Base-by-base conservation (phyloP, 345 rosid species). In the Abelmoschus esculentus region DNA sequence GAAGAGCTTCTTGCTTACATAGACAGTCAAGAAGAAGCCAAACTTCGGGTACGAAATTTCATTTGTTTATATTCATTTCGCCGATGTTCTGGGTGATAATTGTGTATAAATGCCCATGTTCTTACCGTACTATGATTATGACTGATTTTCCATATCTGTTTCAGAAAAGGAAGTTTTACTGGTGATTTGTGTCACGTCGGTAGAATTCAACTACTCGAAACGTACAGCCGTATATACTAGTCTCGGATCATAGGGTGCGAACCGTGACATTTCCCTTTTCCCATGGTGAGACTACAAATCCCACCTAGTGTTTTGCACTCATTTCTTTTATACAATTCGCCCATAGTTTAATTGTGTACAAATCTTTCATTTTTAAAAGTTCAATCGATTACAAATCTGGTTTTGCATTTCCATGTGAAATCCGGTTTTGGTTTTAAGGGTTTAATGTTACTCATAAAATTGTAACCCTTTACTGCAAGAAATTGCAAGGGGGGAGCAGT, bases 1-100 rank as follows among this genome's bases (percentile, higher is more conserved):
- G 99, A 96, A 75, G 99, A 95, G 61, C 79, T 95, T 72, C 93
- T 92, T n/a, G 98, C 96, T 2, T 95, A 90, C 76, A 89, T 95
- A 54, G 99, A 95, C 77, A 77, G 96, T 53, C 96, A 95, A 85
- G 90, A 84, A 78, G 87, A 81, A 60, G 89, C 92, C 72, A 84
- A 78, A 61, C 76, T 60, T 62, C 86, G 82, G 99, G 97, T 91
- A 78, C 7, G 82, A 61, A 55, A 40, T 65, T 28, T 59, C 6
- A 56, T 4, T 14, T 36, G 40, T 28, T 38, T 40, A 11, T 49
- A 18, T 32, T 26, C 3, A 0, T 10, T 13, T 13, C 32, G 32
- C 31, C 14, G 22, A 10, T 53, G 5, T 73, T 63, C 1, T 44
- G 1, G 12, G 13, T 55, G 13, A 29, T 40, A 12, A 47, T 47